Base-by-base conservation (phyloP, 1,139 yeast genomes). In the Cylindricascospora bacillispora region DNA sequence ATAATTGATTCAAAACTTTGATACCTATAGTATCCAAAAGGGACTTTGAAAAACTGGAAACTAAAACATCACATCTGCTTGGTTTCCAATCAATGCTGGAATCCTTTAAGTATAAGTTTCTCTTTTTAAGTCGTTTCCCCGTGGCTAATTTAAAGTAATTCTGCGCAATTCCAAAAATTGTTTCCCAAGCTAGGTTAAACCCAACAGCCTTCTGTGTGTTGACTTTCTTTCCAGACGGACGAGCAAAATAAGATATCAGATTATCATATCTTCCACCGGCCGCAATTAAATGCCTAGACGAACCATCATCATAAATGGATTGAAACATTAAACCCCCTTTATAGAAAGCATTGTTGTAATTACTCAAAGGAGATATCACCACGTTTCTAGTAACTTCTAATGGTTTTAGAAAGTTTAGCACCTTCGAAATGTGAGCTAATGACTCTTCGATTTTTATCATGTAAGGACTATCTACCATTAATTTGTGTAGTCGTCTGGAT, bases 261-360 rank as follows among this genome's bases (percentile, higher is more conserved):
- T 63, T 59, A 47, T 89, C 97, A 47, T 83, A 89, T 30, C 98
- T 61, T 1, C 98, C 98, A 27, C 98, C 98, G 1, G 93, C 89
- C 9, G 92, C 92, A 25, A 86, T 73, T 64, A 43, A 45, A 27
- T 53, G 54, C 37, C 61, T 54, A 22, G 41, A 29, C 36, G 56
- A 53, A 40, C 56, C 58, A 26, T 63, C 70, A 35, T 79, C 79
- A 43, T 72, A 69, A 1, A 83, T 70, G 0, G 80, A 85, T 45
- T 83, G 93, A 49, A 86, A 89, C 93, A 89, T 83, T 2, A 86
- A 58, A 0, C 93, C 93, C 15, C 74, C 74, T 21, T 64, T 60
- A 49, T 85, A 89, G 48, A 83, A 86, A 15, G 73, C 67, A 25
- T 77, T 69, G 44, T 83, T 83, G 53, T 82, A 82, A 44, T 82